A percentile compares a stretch with the other conserved stretches of the same genome.
These are phyloP conservation scores for Sporothrix mexicana DNA, from an alignment of 2,329 filamentous ascomycete genomes.

Conservation along the genomic window DNA sequence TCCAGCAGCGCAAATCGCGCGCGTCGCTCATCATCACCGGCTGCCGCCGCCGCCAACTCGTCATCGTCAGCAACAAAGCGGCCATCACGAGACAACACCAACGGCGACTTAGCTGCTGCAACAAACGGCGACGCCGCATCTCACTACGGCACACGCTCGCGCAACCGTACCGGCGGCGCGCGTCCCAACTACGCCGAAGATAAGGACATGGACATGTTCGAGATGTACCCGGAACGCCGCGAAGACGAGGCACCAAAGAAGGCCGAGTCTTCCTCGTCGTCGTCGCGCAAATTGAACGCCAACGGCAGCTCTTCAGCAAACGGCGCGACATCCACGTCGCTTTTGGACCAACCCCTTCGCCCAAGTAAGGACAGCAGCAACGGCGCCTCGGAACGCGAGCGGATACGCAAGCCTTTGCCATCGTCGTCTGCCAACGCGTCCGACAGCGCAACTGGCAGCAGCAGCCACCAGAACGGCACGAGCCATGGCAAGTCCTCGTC, in stretches of 20 bases:
- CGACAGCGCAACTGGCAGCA: constrained; percentile 14
- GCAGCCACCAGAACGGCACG: constrained; percentile 38
- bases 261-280: constrained; percentile 49
- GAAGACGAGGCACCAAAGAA: constrained; percentile 64
- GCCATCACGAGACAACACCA: constrained; percentile 53
- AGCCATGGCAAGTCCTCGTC: constrained; percentile 23
- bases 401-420: constrained; percentile 37
- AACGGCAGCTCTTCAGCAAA: constrained; percentile 33
- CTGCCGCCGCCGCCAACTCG: constrained; percentile 40
- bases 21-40: constrained; percentile 29
- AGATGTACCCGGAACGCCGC: constrained; percentile 64
- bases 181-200: constrained; percentile 96
- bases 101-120: constrained; percentile 42
- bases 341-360: constrained; percentile 33
- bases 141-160: constrained; percentile 90
- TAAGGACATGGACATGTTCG: constrained; percentile 83
- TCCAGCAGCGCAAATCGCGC: background rate
- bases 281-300: constrained; percentile 35
- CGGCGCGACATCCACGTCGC: constrained; percentile 25
- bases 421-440: constrained; percentile 40
- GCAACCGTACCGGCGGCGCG: constrained; percentile 79
- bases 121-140: constrained; percentile 23
- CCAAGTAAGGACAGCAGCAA: constrained; percentile 31
- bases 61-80: constrained; percentile 53
- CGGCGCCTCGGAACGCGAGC: constrained; percentile 27